Evolutionary conservation across 768 basidiomycete species (phyloP).

Genomic region (Podaxis sp.): DNA sequence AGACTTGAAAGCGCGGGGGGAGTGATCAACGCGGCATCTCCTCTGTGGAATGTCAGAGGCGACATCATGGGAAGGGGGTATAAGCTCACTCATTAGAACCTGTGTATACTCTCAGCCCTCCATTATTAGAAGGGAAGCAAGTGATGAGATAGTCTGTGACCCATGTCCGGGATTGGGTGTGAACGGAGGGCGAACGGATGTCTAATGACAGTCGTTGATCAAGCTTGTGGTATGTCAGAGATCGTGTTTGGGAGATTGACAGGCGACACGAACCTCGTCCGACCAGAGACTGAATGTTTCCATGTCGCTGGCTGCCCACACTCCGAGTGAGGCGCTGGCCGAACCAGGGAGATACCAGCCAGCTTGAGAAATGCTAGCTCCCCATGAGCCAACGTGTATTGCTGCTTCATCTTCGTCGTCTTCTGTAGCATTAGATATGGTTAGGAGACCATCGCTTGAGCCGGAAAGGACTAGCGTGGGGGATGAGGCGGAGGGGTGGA

Average conservation of each 20-base stretch:
- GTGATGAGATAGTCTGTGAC: conserved; percentile 77
- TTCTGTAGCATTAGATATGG: conserved; percentile 68
- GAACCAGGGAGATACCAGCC: conserved; percentile 46
- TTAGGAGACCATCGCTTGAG: conserved; percentile 82
- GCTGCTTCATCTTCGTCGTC: conserved; percentile 87
- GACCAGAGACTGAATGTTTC: conserved; percentile 90
- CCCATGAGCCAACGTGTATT: conserved; percentile 81
- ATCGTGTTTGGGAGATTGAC: neutral
- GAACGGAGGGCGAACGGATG: conserved; percentile 64
- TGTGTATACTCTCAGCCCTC: conserved; percentile 51
- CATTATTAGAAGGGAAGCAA: conserved; percentile 36
- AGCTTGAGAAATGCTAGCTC: conserved; percentile 74
- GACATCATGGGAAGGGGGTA: neutral
- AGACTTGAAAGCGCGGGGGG: conserved; percentile 9
- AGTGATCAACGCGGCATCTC: conserved; percentile 56
- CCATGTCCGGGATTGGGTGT: conserved; percentile 58
- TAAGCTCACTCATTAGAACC: conserved; percentile 71
- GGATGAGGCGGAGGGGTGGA: conserved; percentile 24
- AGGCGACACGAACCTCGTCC: conserved; percentile 47
- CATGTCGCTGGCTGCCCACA: conserved; percentile 95
- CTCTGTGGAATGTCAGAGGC: conserved; percentile 33
- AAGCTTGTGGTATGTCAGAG: conserved; percentile 38
- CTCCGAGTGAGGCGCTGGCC: conserved; percentile 25
- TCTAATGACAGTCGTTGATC: conserved; percentile 57
- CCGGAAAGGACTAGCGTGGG: conserved; percentile 61